Conservation (phyloP, 257 asterid genomes). For the Solanum dulcamara region DNA sequence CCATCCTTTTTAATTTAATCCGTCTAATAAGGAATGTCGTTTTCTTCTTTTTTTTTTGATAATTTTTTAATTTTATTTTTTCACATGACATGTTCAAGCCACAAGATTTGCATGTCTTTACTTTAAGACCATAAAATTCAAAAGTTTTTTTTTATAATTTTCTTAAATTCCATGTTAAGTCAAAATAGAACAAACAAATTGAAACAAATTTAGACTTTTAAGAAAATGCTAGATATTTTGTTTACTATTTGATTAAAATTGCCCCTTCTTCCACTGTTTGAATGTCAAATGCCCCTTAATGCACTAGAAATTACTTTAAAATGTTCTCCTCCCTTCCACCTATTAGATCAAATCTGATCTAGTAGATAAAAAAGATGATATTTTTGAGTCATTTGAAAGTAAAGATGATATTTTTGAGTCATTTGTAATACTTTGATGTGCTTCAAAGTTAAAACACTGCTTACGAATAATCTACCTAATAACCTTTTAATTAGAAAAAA, state of each 20-base stretch:
- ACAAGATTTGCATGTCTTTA: not conserved
- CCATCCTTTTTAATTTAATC: too few species aligned
- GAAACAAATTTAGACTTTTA: too few species aligned
- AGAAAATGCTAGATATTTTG: not conserved
- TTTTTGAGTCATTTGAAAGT: too few species aligned
- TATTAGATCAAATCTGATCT: not conserved
- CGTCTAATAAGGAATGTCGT: too few species aligned
- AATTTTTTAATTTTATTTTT: too few species aligned
- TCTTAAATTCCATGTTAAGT: too few species aligned
- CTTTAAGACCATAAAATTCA: too few species aligned
- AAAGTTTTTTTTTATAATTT: too few species aligned
- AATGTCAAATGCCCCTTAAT: not conserved
- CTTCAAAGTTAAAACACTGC: not conserved
- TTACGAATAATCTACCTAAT: not conserved
- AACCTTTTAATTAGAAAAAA: not conserved
- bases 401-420: not conserved
- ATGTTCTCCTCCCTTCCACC: too few species aligned
- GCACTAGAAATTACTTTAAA: not conserved
- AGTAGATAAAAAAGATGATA: not conserved
- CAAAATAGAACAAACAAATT: too few species aligned
- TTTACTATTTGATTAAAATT: not conserved
- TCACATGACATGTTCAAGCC: not conserved
- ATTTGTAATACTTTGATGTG: not conserved
- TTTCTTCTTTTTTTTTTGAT: not conserved
- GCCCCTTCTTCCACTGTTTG: not conserved